These are phyloP conservation scores for Pontederia crassipes DNA, from an alignment of 176 grass and related monocot species.

Conservation along the genomic window DNA sequence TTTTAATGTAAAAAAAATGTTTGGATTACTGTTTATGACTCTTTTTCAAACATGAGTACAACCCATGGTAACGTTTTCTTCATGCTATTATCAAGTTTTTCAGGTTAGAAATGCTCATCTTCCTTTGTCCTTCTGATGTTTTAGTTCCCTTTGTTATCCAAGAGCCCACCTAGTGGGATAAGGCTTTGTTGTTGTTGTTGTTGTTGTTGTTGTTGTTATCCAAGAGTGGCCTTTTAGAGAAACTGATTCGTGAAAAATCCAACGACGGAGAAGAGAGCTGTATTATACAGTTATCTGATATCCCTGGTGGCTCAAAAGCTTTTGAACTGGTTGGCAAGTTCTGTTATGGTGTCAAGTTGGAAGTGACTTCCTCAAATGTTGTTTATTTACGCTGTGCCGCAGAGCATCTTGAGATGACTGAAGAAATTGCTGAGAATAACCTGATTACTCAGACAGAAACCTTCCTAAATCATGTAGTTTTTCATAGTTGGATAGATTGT, in stretches of 20 bases:
- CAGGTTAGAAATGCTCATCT: background rate
- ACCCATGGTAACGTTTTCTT: background rate
- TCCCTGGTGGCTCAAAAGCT: constrained; percentile 52
- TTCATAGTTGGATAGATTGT: constrained; percentile 73
- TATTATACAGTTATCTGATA: constrained; percentile 43
- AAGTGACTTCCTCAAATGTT: constrained; percentile 75
- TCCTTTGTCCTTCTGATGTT: background rate
- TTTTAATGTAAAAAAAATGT: too few species aligned
- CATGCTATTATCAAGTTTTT: background rate
- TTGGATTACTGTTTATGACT: background rate
- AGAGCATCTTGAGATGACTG: constrained; percentile 73
- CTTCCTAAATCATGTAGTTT: constrained; percentile 61
- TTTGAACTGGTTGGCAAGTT: constrained; percentile 80
- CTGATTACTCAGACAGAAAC: constrained; percentile 56
- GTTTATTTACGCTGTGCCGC: constrained; percentile 55
- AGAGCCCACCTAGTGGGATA: too few species aligned
- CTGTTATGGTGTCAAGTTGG: constrained; percentile 79
- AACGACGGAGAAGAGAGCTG: constrained; percentile 43
- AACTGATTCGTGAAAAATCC: constrained; percentile 47
- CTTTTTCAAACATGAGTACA: constrained; percentile 6
- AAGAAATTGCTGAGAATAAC: constrained; percentile 73
- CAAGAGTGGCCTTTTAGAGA: constrained; percentile 79
- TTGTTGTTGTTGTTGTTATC: too few species aligned
- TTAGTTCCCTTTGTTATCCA: constrained; percentile 90
- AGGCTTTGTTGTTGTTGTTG: too few species aligned